phyloP scores from a whole-genome alignment of 2,329 filamentous ascomycete species.

The Tolypocladium paradoxum region DNA sequence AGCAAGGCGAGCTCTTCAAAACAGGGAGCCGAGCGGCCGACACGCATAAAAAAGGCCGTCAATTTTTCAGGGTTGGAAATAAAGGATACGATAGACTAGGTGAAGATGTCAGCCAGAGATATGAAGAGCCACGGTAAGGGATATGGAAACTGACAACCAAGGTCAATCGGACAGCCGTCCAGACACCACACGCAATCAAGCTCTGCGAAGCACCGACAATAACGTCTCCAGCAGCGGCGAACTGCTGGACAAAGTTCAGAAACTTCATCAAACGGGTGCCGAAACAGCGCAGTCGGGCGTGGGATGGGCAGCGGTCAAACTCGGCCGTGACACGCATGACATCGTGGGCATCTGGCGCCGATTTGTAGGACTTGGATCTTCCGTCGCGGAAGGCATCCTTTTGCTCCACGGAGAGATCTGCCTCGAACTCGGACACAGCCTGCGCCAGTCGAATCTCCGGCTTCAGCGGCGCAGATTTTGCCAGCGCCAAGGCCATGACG shows the following conservation, averaged over 20 bases:
- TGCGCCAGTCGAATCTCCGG: slow-evolving; percentile 28
- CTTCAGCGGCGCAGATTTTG: slow-evolving; percentile 9
- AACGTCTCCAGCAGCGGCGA: slow-evolving; percentile 25
- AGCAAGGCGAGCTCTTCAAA: slow-evolving; percentile 26
- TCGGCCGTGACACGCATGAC: slow-evolving; percentile 30
- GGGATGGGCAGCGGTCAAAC: slow-evolving; percentile 15
- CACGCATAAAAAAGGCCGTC: slow-evolving; percentile 27
- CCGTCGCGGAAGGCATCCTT: slow-evolving; percentile 17
- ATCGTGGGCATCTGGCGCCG: slow-evolving; percentile 20
- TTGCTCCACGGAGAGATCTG: slow-evolving; percentile 21
- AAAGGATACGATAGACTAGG: slow-evolving; percentile 18
- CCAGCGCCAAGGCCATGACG: neutral
- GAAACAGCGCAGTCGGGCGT: slow-evolving; percentile 19
- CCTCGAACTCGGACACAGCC: slow-evolving; percentile 28
- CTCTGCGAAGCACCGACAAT: slow-evolving; percentile 32
- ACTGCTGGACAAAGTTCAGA: slow-evolving; percentile 29
- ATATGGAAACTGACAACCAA: slow-evolving; percentile 21
- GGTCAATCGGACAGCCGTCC: slow-evolving; percentile 30
- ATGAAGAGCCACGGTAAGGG: neutral
- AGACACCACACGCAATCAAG: slow-evolving; percentile 31
- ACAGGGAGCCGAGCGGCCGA: slow-evolving; percentile 27
- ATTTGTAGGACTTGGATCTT: slow-evolving; percentile 7
- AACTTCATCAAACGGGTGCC: slow-evolving; percentile 30
- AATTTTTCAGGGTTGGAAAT: slow-evolving; percentile 26
- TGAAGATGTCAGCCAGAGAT: neutral